Base-by-base conservation (phyloP, 495 filamentous ascomycete species). In the Rhypophila decipiens region DNA sequence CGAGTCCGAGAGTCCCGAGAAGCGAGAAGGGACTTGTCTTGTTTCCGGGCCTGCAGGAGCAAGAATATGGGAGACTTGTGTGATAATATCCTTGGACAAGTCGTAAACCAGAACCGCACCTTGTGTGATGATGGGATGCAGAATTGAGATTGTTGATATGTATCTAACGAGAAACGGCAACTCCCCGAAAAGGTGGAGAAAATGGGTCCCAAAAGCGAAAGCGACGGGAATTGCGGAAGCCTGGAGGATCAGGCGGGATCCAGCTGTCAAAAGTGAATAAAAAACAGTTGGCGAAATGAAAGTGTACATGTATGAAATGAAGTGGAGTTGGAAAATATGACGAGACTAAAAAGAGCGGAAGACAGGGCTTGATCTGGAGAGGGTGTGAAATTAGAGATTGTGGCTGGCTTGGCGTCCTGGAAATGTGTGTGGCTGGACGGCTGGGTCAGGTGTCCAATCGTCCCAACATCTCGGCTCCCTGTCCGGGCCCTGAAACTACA, bases 381-480 rank as follows among this genome's bases (percentile, higher is more conserved):
- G 27, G 56, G 52, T 56, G 57, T n/a, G n/a, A n/a, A n/a, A n/a
- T n/a, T n/a, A n/a, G n/a, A 50, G 52, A 53, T 56, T 52, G 49
- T 37, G 44, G 50, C 44, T 47, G 39, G 40, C 29, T 31, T 31
- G 27, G 27, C 27, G 13, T 7, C 7, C 27, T 7, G 27, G 13
- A 31, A 31, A 7, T 13, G 27, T 31, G 27, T 31, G 27, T 31
- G 27, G 27, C 27, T 31, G 27, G 13, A 31, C 27, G 27, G 27
- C 27, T 31, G 27, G 27, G 27, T 31, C 27, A 31, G 27, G 27
- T 31, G 27, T 31, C 13, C 7, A 7, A 13, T 13, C 27, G 27
- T 31, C 27, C 27, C 27, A 31, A 31, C 27, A 31, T 31, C 7
- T 31, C 27, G 27, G 27, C 7, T 31, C 27, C 27, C 7, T n/a